Evolutionary conservation across 495 filamentous ascomycete species (phyloP), one percentile per base, ranked within the genome.

Genomic region (Penicillium daleae): DNA sequence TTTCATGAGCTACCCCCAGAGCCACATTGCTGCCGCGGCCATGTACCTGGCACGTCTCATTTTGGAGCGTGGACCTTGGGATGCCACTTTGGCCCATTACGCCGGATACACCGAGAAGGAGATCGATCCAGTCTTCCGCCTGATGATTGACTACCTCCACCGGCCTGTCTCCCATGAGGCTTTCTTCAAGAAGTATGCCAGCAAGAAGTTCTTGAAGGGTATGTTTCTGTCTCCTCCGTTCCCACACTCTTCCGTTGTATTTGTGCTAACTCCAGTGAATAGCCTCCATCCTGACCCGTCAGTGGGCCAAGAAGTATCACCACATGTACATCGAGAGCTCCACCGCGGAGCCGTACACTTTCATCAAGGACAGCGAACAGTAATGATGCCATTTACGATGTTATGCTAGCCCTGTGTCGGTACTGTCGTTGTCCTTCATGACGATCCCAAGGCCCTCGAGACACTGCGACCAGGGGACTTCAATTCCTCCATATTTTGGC

Each of bases 101-200:
- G 88, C 95, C 56, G 96, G 96, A 51, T 99, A 98, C 70, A 87
- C 86, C 8, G 93, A 98, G 75, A 87, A 91, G 31, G 91, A 98
- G 72, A 92, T 99, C 62, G 85, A 92, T 68, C 94, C 96, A 6
- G 92, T 97, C 52, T 92, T 96, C 76, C 84, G 87, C 66, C 80
- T 97, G 52, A 97, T 99, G 94, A 85, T 99, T 59, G 92, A 98
- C 71, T 98, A 98, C 71, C 87, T 98, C 35, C 89, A 87, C 59
- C 85, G 88, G 9, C 95, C 96, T 32, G 92, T 97, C 48, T 83
- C 84, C 40, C 95, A 98, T 67, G 92, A 97, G 75, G 95, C 96
- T 19, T 98, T 99, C 85, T 98, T 96, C 84, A 95, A 94, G 84
- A 99, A 99, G 75, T 99, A 99, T 71, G 95, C 96, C 17, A 95